Evolutionary conservation across 2,329 filamentous ascomycete species (phyloP).

Genomic region (Epichloe uncinata): DNA sequence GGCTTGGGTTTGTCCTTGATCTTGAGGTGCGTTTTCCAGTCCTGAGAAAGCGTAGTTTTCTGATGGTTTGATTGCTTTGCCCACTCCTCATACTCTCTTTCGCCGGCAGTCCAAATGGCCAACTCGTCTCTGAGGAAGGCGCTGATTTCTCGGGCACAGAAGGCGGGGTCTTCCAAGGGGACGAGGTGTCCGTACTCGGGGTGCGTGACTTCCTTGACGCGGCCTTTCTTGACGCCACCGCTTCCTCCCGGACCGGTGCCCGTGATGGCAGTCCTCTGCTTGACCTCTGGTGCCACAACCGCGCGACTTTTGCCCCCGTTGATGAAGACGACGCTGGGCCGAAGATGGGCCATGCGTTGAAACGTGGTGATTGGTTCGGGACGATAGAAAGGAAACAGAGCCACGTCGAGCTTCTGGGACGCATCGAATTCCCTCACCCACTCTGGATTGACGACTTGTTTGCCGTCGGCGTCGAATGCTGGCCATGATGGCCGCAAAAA

Average conservation of each 20-base stretch:
- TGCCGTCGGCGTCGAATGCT: slow-evolving; percentile 25
- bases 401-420: slow-evolving; percentile 20
- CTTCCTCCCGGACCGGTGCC: slow-evolving; percentile 55
- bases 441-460: slow-evolving; percentile 24
- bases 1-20: slow-evolving; percentile 11
- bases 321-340: slow-evolving; percentile 55
- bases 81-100: slow-evolving; percentile 45
- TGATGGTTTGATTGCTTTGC: slow-evolving; percentile 31
- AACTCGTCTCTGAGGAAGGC: slow-evolving; percentile 46
- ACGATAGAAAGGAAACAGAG: slow-evolving; percentile 49
- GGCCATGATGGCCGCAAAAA: slow-evolving; percentile 51
- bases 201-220: slow-evolving; percentile 53
- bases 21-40: slow-evolving; percentile 42
- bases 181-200: slow-evolving; percentile 63
- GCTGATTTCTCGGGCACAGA: slow-evolving; percentile 49
- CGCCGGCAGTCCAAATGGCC: slow-evolving; percentile 40
- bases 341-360: slow-evolving; percentile 41
- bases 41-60: slow-evolving; percentile 37
- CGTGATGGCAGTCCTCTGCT: slow-evolving; percentile 49
- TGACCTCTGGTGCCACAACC: slow-evolving; percentile 33
- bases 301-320: slow-evolving; percentile 50
- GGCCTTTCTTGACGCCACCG: slow-evolving; percentile 47
- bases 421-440: slow-evolving; percentile 33
- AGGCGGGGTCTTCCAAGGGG: slow-evolving; percentile 62
- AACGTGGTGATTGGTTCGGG: slow-evolving; percentile 48